These are phyloP conservation scores for Corylus avellana DNA, from an alignment of 306 rosid genomes.

Conservation along the genomic window DNA sequence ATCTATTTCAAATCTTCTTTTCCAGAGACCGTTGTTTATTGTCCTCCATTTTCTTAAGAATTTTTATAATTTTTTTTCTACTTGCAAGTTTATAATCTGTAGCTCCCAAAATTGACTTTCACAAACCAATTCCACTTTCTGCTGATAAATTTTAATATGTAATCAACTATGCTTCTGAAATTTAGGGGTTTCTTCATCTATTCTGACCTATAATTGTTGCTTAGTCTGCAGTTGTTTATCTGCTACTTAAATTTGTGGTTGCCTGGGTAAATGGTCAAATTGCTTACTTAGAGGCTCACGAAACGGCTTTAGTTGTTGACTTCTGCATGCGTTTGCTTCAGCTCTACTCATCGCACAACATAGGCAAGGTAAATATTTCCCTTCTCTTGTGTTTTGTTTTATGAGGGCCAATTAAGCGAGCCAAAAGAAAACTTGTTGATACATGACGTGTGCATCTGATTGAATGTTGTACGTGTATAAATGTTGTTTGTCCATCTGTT, in stretches of 20 bases:
- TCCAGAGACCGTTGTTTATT: background rate
- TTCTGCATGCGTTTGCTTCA: constrained; percentile 93
- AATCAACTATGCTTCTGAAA: constrained; percentile 3
- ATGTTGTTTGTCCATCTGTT: background rate
- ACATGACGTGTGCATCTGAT: background rate
- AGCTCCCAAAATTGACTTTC: background rate
- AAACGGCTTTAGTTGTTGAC: constrained; percentile 70
- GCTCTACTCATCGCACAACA: constrained; percentile 86
- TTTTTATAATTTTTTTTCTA: background rate
- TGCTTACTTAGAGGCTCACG: constrained; percentile 75
- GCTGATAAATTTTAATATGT: background rate
- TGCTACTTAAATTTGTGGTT: constrained; percentile 88
- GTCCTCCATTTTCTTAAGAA: background rate
- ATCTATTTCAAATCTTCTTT: background rate
- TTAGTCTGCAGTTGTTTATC: constrained; percentile 94
- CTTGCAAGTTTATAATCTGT: background rate
- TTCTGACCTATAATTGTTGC: constrained; percentile 35
- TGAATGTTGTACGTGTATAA: background rate
- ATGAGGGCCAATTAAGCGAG: constrained; percentile 4
- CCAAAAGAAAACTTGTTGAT: background rate
- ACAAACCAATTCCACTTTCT: background rate
- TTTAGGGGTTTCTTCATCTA: constrained; percentile 15
- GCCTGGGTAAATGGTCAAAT: constrained; percentile 98
- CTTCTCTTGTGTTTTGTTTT: constrained; percentile 17
- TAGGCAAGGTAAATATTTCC: constrained; percentile 75